Evolutionary conservation across 805 yeast genomes (phyloP).

Genomic region (Candida incommunis): DNA sequence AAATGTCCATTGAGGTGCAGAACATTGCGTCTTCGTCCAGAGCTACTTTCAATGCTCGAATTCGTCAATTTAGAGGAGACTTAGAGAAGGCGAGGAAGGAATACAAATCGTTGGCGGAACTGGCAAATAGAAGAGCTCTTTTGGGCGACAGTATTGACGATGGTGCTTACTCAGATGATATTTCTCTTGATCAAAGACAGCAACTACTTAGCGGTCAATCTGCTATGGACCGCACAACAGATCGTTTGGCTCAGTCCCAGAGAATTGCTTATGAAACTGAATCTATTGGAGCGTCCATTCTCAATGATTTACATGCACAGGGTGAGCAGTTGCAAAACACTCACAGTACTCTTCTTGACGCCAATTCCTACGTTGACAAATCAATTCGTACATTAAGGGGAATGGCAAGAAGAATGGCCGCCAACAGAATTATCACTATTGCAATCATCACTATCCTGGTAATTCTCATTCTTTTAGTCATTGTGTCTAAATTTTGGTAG

Average conservation of each 20-base stretch:
- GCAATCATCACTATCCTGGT: slow-evolving; percentile 84
- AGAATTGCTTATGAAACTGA: slow-evolving; percentile 89
- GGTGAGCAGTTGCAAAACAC: slow-evolving; percentile 83
- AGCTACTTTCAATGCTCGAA: slow-evolving; percentile 55
- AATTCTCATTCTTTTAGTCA: slow-evolving; percentile 63
- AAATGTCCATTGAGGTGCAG: slow-evolving; percentile 76
- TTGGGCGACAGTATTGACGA: slow-evolving; percentile 40
- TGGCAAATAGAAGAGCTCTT: slow-evolving; percentile 54
- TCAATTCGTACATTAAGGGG: slow-evolving; percentile 72
- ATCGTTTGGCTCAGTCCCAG: slow-evolving; percentile 75
- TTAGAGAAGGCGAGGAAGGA: slow-evolving; percentile 40
- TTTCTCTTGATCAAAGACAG: slow-evolving; percentile 58
- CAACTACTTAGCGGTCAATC: slow-evolving; percentile 66
- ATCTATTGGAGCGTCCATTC: slow-evolving; percentile 75
- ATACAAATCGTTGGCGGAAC: slow-evolving; percentile 42
- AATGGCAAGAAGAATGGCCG: slow-evolving; percentile 86
- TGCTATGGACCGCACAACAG: slow-evolving; percentile 67
- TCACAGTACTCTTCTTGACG: slow-evolving; percentile 73
- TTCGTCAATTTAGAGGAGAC: slow-evolving; percentile 56
- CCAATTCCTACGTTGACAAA: slow-evolving; percentile 86
- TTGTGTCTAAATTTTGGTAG: slow-evolving; percentile 71
- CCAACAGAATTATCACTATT: slow-evolving; percentile 79
- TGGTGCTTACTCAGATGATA: slow-evolving; percentile 17
- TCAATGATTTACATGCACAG: slow-evolving; percentile 80
- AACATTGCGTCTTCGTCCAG: slow-evolving; percentile 65